phyloP scores from a whole-genome alignment of 441 rosid species.

The Geranium incanum region DNA sequence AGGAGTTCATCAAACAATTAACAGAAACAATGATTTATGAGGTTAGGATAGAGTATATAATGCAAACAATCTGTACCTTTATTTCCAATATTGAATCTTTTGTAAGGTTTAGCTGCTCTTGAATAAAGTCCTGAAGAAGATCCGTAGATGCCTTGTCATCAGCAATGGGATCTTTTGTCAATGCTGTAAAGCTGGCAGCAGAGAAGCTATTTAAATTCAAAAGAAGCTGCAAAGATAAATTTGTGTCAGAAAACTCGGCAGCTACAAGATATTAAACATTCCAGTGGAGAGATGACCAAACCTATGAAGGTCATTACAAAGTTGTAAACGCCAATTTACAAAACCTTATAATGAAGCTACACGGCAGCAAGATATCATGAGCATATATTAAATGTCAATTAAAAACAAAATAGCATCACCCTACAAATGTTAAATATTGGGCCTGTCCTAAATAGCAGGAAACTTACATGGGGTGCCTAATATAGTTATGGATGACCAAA shows the following conservation, averaged over 20 bases:
- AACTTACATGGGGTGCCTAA: background rate
- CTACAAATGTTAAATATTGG: background rate
- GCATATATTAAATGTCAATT: background rate
- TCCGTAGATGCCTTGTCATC: slow-evolving; percentile 30
- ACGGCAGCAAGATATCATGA: background rate
- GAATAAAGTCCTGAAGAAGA: slow-evolving; percentile 44
- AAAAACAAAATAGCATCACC: background rate
- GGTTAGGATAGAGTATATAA: slow-evolving; percentile 9
- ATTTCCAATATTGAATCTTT: slow-evolving; percentile 39
- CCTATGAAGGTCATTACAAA: background rate
- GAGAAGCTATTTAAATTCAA: slow-evolving; percentile 48
- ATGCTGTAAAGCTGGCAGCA: slow-evolving; percentile 41
- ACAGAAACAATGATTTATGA: background rate
- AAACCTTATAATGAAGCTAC: background rate
- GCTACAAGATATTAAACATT: background rate
- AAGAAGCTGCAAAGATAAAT: slow-evolving; percentile 51
- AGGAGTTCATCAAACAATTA: background rate
- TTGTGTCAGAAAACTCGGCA: background rate
- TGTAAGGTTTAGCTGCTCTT: slow-evolving; percentile 52
- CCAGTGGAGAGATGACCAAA: slow-evolving; percentile 3
- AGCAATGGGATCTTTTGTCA: slow-evolving; percentile 33
- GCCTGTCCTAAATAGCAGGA: background rate
- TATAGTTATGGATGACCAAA: background rate
- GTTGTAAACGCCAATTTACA: background rate
- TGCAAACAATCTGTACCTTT: slow-evolving; percentile 41